Percentiles rank a stretch among this genome's conserved stretches.
phyloP scores from a whole-genome alignment of 495 filamentous ascomycete species.

The Cenococcum geophilum region DNA sequence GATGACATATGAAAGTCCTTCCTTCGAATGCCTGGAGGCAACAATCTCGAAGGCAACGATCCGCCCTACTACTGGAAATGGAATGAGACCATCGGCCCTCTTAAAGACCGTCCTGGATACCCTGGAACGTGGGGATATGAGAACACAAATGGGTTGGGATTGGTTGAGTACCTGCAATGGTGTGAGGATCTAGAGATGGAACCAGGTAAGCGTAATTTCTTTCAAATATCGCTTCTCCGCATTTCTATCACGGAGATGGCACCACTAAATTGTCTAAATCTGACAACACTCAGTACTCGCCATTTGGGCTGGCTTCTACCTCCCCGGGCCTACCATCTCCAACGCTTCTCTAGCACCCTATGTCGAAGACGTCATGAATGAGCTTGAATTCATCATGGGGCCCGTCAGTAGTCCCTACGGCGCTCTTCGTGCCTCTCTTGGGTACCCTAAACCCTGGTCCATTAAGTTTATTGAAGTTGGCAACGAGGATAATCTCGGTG shows the following conservation, averaged over 20 bases:
- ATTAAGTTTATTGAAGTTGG: conserved; percentile 60
- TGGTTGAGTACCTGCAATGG: conserved; percentile 37
- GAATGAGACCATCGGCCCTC: conserved; percentile 38
- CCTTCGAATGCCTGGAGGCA: conserved; percentile 31
- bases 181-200: conserved; percentile 37
- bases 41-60: conserved; percentile 38
- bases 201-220: conserved; percentile 3
- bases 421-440: conserved; percentile 49
- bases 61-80: conserved; percentile 35
- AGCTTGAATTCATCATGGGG: conserved; percentile 62
- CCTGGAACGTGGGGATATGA: conserved; percentile 38
- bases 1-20: conserved; percentile 15
- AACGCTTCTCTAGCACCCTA: conserved; percentile 41
- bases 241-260: background rate
- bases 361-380: conserved; percentile 57
- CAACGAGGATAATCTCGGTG: conserved; percentile 55
- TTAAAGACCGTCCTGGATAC: conserved; percentile 33
- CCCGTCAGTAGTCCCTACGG: conserved; percentile 51
- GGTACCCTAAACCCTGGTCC: conserved; percentile 52
- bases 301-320: conserved; percentile 34
- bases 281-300: conserved; percentile 22
- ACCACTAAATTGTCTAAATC: background rate
- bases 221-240: background rate
- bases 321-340: conserved; percentile 35
- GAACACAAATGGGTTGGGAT: conserved; percentile 38